Evolutionary conservation across 495 filamentous ascomycete genomes (phyloP), one percentile per base, ranked within the genome.

Genomic region (Podospora conica): DNA sequence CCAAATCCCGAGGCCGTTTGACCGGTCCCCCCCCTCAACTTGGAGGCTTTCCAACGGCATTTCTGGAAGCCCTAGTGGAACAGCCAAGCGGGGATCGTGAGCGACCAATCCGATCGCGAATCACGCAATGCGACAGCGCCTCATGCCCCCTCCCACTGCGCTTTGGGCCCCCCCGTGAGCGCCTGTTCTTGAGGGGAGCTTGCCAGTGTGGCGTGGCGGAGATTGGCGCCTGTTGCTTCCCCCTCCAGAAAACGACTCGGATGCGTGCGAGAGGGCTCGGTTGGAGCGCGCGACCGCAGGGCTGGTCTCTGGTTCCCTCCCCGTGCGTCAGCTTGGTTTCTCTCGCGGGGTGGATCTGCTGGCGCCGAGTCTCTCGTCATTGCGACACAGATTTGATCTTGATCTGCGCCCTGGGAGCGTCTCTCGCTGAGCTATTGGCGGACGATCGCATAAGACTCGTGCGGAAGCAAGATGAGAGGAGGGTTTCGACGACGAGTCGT

Each of bases 41-140:
- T 1, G 3, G 28, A 61, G 59, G 29, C 59, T 61, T 48, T 61
- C 59, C 59, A 61, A 61, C 59, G 59, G 59, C 40, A 61, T 48
- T 61, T 61, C 59, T 61, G 59, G 59, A 61, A 61, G 59, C 59
- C 33, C 59, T 18, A 25, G 59, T 25, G 59, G 40, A 48, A 61
- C 59, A 22, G 28, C 59, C 31, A 61, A 31, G 22, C 28, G 59
- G 27, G 58, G 58, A 20, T n/a, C 58, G n/a, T 25, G 25, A 27
- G 23, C 33, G 59, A 18, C 59, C 59, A 61, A 53, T 48, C 29
- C 59, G 28, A 28, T 61, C 40, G 59, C 61, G 48, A 63, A 63
- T 29, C 61, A 53, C 53, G 61, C 61, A 55, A 63, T 63, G 24
- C 23, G 22, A 10, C 23, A 55, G 25, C 53, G 60, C 60, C 60